These are phyloP conservation scores for Rhinocladiella similis DNA, from an alignment of 2,329 filamentous ascomycete species.

Conservation along the genomic window DNA sequence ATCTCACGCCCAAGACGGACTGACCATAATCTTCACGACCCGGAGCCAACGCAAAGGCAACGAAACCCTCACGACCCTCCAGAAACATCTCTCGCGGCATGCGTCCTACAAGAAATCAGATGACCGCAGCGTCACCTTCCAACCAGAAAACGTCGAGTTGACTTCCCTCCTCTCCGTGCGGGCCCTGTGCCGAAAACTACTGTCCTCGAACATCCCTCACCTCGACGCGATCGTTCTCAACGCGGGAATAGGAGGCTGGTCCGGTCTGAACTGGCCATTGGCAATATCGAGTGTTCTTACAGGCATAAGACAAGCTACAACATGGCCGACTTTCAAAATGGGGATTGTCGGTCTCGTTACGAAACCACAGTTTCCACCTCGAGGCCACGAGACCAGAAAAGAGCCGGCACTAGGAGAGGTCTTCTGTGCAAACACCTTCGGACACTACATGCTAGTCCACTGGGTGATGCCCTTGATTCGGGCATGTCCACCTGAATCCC, in stretches of 20 bases:
- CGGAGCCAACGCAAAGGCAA: conserved; percentile 72
- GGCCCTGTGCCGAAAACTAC: conserved; percentile 51
- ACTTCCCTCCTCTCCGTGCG: conserved; percentile 57
- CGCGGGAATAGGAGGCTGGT: conserved; percentile 86
- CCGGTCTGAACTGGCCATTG: conserved; percentile 68
- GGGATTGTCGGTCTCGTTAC: conserved; percentile 57
- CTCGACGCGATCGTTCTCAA: conserved; percentile 82
- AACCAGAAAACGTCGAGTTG: conserved; percentile 60
- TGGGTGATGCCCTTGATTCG: conserved; percentile 73
- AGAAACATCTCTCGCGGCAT: conserved; percentile 32
- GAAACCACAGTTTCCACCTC: conserved; percentile 49
- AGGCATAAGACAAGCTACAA: conserved; percentile 66
- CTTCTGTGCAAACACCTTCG: conserved; percentile 91
- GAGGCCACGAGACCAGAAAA: conserved; percentile 17
- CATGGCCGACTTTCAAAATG: conserved; percentile 77
- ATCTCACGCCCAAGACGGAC: conserved; percentile 53
- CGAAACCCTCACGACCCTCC: conserved; percentile 67
- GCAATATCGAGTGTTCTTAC: conserved; percentile 60
- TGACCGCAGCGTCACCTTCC: conserved; percentile 50
- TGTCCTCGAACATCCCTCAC: conserved; percentile 56
- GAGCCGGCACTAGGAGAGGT: conserved; percentile 72
- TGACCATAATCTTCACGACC: conserved; percentile 82
- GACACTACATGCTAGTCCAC: conserved; percentile 87
- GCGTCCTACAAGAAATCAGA: conserved; percentile 28
- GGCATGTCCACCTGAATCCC: conserved; percentile 44